These are phyloP conservation scores for Solioccasus polychromus DNA, from an alignment of 768 basidiomycete genomes.

Conservation along the genomic window DNA sequence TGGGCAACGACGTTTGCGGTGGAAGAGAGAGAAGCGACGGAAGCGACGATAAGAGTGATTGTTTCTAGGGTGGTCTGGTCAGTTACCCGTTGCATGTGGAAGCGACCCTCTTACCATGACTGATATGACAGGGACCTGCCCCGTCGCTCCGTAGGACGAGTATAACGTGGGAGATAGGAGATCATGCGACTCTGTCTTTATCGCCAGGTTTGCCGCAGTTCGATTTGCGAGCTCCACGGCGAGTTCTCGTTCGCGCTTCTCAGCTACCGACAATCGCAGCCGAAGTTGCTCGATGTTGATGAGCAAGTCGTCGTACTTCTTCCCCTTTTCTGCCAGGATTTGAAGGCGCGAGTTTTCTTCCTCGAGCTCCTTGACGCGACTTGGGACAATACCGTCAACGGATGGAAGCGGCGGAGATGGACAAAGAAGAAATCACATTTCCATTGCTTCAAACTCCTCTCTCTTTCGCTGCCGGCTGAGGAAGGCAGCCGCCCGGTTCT, in stretches of 20 bases:
- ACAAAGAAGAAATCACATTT: slow-evolving; percentile 62
- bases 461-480: slow-evolving; percentile 88
- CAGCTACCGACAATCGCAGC: slow-evolving; percentile 58
- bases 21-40: slow-evolving; percentile 72
- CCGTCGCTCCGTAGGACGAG: slow-evolving; percentile 29
- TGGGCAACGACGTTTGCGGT: slow-evolving; percentile 51
- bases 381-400: slow-evolving; percentile 33
- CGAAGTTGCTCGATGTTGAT: slow-evolving; percentile 68
- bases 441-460: slow-evolving; percentile 90
- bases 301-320: slow-evolving; percentile 39
- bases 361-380: slow-evolving; percentile 81
- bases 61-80: slow-evolving; percentile 30
- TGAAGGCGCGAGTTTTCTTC: slow-evolving; percentile 78
- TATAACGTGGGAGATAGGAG: slow-evolving; percentile 45
- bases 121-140: slow-evolving; percentile 61
- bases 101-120: slow-evolving; percentile 54
- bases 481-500: slow-evolving; percentile 91
- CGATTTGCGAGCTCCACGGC: slow-evolving; percentile 53
- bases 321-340: slow-evolving; percentile 49
- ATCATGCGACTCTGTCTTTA: slow-evolving; percentile 63
- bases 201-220: slow-evolving; percentile 33
- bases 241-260: slow-evolving; percentile 67
- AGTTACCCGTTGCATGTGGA: slow-evolving; percentile 6
- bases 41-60: slow-evolving; percentile 77
- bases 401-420: slow-evolving; percentile 4